Conservation (phyloP, 1,139 yeast species). For the Kodamaea arcana region DNA sequence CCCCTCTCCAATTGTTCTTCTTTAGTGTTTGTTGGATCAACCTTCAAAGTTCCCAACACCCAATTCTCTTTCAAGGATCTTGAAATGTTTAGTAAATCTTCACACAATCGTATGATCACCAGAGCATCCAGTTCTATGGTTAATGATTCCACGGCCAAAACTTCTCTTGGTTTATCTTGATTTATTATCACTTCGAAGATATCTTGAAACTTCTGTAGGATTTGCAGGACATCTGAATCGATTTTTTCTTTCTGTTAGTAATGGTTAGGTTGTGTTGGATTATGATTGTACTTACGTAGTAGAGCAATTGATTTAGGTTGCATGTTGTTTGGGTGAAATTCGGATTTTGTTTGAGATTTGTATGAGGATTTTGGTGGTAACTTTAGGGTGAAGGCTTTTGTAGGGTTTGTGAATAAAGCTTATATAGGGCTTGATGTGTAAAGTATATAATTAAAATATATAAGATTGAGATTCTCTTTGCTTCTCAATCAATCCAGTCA, state of each 20-base stretch:
- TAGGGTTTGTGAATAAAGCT: too few relatives aligned
- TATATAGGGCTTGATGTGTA: too few relatives aligned
- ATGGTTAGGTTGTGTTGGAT: not conserved
- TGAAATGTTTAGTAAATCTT: conserved; percentile 49
- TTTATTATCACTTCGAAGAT: conserved; percentile 41
- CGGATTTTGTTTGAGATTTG: too few relatives aligned
- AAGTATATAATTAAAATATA: too few relatives aligned
- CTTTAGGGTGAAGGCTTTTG: too few relatives aligned
- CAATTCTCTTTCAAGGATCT: conserved; percentile 51
- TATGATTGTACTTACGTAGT: conserved; percentile 41
- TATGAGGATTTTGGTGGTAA: too few relatives aligned
- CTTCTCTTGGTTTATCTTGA: conserved; percentile 46
- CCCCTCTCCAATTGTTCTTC: conserved; percentile 19
- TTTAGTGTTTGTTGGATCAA: conserved; percentile 17
- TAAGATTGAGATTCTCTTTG: too few relatives aligned
- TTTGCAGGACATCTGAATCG: conserved; percentile 39
- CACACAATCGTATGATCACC: conserved; percentile 48
- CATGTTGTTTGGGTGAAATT: conserved; percentile 20
- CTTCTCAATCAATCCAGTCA: too few relatives aligned
- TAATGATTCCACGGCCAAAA: conserved; percentile 50
- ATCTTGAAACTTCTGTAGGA: conserved; percentile 41
- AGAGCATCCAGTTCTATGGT: conserved; percentile 54
- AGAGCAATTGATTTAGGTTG: conserved; percentile 44
- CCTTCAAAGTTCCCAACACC: conserved; percentile 53
- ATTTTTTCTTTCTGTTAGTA: conserved; percentile 33